These are phyloP conservation scores for Potentilla sterilis DNA, from an alignment of 306 rosid genomes.

Conservation along the genomic window DNA sequence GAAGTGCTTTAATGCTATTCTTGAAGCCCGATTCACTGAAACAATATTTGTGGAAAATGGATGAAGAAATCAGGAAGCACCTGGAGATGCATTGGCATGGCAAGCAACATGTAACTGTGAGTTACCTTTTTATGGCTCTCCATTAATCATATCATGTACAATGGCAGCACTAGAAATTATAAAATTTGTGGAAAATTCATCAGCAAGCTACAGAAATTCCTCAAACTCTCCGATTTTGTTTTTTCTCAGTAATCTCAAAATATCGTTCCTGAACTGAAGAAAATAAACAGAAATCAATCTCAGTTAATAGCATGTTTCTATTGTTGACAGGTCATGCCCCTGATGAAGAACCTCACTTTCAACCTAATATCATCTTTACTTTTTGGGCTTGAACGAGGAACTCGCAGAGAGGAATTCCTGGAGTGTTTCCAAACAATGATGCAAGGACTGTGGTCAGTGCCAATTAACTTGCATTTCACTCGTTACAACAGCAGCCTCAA, in stretches of 20 bases:
- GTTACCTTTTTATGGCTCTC: background rate
- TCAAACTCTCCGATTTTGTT: background rate
- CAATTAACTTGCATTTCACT: conserved; percentile 65
- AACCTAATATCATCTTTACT: conserved; percentile 61
- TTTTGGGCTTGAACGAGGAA: conserved; percentile 60
- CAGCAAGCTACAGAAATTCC: too few relatives aligned
- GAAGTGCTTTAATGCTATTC: conserved; percentile 58
- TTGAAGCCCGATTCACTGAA: conserved; percentile 76
- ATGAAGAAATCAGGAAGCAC: conserved; percentile 53
- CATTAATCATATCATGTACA: background rate
- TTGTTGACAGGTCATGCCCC: conserved; percentile 53
- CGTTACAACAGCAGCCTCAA: conserved; percentile 56
- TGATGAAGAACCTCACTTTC: conserved; percentile 74
- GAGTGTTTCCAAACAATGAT: conserved; percentile 45
- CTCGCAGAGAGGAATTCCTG: conserved; percentile 46
- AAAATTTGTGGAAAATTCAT: too few relatives aligned
- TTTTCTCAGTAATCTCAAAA: too few relatives aligned
- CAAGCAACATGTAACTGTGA: conserved; percentile 47
- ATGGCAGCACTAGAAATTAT: too few relatives aligned
- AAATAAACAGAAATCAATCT: background rate
- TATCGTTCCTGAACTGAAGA: background rate
- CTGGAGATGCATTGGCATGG: conserved; percentile 66
- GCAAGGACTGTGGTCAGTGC: conserved; percentile 60
- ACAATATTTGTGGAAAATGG: conserved; percentile 53
- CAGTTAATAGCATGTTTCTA: background rate